Evolutionary conservation across 2,329 filamentous ascomycete species (phyloP).

Genomic region (Teratosphaeria zuluensis): DNA sequence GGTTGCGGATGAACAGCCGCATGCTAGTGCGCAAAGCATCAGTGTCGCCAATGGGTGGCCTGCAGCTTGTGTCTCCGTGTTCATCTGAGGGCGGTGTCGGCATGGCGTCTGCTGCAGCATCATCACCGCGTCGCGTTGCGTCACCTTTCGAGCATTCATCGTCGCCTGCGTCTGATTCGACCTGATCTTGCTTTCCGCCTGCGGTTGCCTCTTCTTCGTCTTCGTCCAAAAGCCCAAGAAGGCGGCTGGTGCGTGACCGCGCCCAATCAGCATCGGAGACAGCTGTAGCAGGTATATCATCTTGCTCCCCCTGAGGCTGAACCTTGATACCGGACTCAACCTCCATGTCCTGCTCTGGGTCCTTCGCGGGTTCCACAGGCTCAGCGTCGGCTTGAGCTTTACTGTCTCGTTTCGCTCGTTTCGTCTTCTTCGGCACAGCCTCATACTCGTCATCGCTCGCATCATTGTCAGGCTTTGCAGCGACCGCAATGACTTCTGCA

Average conservation of each 20-base stretch:
- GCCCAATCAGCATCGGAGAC: constrained; percentile 84
- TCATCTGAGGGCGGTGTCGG: constrained; percentile 18
- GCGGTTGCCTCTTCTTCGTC: constrained; percentile 39
- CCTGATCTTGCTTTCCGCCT: neutral
- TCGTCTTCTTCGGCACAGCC: constrained; percentile 42
- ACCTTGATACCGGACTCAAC: neutral
- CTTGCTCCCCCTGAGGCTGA: neutral
- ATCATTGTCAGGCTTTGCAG: constrained; percentile 2
- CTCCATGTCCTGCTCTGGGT: neutral
- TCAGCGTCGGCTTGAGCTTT: neutral
- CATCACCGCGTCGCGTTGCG: constrained; percentile 17
- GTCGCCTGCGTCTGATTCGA: constrained; percentile 4
- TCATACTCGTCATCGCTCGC: constrained; percentile 61
- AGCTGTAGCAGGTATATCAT: constrained; percentile 24
- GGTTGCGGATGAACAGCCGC: constrained; percentile 79
- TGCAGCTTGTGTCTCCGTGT: constrained; percentile 11
- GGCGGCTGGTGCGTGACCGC: constrained; percentile 73
- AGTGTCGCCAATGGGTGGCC: constrained; percentile 28
- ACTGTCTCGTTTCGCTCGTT: constrained; percentile 16
- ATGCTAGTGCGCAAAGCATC: constrained; percentile 61
- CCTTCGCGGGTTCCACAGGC: neutral
- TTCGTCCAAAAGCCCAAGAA: constrained; percentile 75
- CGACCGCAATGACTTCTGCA: neutral
- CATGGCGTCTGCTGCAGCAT: constrained; percentile 7
- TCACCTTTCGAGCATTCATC: constrained; percentile 3